Base-by-base conservation (phyloP, 1,284 basidiomycete species). In the Mycocalia duriaeana region DNA sequence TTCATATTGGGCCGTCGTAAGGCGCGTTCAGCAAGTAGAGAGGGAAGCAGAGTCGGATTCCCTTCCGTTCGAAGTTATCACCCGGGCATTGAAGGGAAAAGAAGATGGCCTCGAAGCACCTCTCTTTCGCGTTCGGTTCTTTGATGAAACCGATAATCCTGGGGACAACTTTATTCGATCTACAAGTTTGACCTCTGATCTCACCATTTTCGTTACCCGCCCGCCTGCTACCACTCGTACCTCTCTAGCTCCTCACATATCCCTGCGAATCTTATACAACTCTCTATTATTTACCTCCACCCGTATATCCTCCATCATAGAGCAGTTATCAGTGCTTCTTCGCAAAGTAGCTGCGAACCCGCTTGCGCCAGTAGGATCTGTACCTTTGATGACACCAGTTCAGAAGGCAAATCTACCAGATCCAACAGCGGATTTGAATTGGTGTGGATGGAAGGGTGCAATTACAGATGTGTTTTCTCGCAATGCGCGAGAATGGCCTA, bases 381-480 rank as follows among this genome's bases (percentile, higher is more conserved):
- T 95, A 39, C 84, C 91, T 1, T 68, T 96, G n/a, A 68, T 92
- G 39, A 93, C 93, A 1, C 73, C 82, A 2, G 65, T 70, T 6
- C 93, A 97, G 67, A 76, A 77, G 46, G 67, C 69, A 2, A 73
- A 77, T 42, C 76, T 99, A 13, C 96, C 96, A 0, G 79, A 92
- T 61, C 94, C 96, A 2, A 83, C 81, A 11, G 86, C 82, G 8
- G 89, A 99, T 64, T 79, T 99, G 35, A 83, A 97, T 61, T 99
- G 95, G 94, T 96, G 93, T 65, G 94, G 89, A 47, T 99, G 85
- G 80, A 92, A 93, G 62, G 96, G 96, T 31, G 91, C 96, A 18
- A 92, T 97, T 63, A 91, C 96, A 31, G 89, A 96, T 65, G 81
- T 97, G 42, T 95, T 98, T 69, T 87, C 91, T 38, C 68, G 73